phyloP scores from a whole-genome alignment of 257 asterid species.

The Nicotiana benthamiana region DNA sequence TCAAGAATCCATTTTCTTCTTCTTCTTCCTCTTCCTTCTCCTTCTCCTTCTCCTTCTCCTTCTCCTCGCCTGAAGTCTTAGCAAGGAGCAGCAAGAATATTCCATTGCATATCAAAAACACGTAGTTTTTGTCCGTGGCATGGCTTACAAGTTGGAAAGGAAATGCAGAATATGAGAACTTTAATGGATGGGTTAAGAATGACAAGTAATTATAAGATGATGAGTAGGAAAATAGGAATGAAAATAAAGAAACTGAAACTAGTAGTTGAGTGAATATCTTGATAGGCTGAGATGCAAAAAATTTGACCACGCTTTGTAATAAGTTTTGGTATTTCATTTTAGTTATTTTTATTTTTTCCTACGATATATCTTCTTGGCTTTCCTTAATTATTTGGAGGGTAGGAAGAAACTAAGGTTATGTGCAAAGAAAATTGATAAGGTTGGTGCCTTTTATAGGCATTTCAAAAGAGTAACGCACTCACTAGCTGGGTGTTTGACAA shows the following conservation, averaged over 20 bases:
- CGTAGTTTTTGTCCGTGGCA: slow-evolving; percentile 39
- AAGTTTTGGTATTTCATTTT: slow-evolving; percentile 20
- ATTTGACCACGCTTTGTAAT: neutral
- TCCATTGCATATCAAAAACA: slow-evolving; percentile 57
- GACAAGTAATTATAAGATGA: slow-evolving; percentile 6
- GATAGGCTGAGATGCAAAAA: neutral
- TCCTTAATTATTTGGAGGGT: neutral
- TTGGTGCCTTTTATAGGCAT: slow-evolving; percentile 14
- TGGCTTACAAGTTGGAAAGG: slow-evolving; percentile 19
- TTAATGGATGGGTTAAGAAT: slow-evolving; percentile 12
- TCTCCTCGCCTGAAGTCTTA: slow-evolving; percentile 22
- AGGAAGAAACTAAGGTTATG: neutral
- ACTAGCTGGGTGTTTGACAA: neutral
- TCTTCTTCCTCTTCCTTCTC: neutral
- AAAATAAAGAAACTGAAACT: slow-evolving; percentile 37
- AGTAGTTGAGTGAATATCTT: slow-evolving; percentile 35
- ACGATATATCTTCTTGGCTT: neutral
- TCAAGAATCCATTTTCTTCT: neutral
- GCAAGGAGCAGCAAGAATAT: slow-evolving; percentile 39
- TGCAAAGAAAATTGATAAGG: neutral
- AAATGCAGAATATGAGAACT: slow-evolving; percentile 13
- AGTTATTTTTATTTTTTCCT: neutral
- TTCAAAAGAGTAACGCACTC: neutral
- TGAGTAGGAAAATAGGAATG: slow-evolving; percentile 29
- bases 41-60: neutral